A percentile compares a stretch with the other conserved stretches of the same genome.
phyloP scores from a whole-genome alignment of 345 rosid genomes.

The Boechera stricta region DNA sequence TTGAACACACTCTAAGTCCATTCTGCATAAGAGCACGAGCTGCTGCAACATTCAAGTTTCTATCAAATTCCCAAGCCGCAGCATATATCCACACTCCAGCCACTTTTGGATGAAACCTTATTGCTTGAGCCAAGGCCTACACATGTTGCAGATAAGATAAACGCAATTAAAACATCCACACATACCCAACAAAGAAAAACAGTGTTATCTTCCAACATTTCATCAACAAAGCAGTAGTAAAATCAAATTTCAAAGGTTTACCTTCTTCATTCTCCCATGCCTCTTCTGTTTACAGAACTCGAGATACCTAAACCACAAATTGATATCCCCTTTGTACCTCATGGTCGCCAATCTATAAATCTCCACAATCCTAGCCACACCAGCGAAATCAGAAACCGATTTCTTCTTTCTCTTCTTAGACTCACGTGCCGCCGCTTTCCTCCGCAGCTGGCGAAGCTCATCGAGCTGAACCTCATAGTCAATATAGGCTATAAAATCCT shows the following conservation, averaged over 20 bases:
- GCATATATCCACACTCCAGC: constrained; percentile 95
- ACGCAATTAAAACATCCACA: neutral
- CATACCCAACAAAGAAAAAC: neutral
- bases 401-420: constrained; percentile 53
- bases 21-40: constrained; percentile 94
- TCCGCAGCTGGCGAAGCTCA: constrained; percentile 71
- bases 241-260: constrained; percentile 28
- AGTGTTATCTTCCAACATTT: neutral
- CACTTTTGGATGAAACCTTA: constrained; percentile 84
- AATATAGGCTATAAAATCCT: constrained; percentile 78
- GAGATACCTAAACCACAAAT: constrained; percentile 84
- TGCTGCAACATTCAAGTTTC: constrained; percentile 73
- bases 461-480: constrained; percentile 85
- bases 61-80: constrained; percentile 96
- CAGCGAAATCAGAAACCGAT: constrained; percentile 71
- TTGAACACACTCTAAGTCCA: constrained; percentile 81
- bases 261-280: constrained; percentile 94
- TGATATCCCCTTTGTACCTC: constrained; percentile 84
- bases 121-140: constrained; percentile 81
- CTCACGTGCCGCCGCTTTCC: constrained; percentile 56
- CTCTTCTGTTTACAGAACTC: constrained; percentile 76
- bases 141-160: neutral
- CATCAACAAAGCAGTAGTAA: neutral
- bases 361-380: constrained; percentile 67
- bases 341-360: constrained; percentile 72